Percentiles rank a stretch among this genome's conserved stretches.
Evolutionary conservation across 495 filamentous ascomycete genomes (phyloP).

Genomic region (Annulohypoxylon nitens): DNA sequence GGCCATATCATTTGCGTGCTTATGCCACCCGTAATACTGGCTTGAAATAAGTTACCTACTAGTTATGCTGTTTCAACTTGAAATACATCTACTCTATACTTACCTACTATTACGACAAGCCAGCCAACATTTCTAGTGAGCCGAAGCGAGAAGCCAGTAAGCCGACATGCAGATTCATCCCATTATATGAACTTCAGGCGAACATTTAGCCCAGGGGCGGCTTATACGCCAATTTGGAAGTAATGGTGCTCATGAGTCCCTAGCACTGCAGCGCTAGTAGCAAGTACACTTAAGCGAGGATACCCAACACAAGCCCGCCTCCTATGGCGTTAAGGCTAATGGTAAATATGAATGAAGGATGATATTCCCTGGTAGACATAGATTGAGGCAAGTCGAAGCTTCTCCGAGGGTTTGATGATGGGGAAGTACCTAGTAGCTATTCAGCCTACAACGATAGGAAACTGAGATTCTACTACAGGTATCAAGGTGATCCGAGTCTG

Average conservation of each 20-base stretch:
- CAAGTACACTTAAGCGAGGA: not conserved
- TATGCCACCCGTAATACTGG: not conserved
- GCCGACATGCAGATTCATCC: not conserved
- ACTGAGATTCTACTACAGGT: no score
- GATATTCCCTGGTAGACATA: no score
- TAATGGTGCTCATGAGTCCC: not conserved
- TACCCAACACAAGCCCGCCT: no score
- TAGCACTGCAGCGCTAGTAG: not conserved
- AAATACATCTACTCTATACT: not conserved
- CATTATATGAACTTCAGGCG: not conserved
- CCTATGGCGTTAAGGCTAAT: no score
- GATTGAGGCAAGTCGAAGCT: no score
- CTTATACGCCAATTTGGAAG: not conserved
- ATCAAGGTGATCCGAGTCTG: no score
- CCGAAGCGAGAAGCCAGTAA: not conserved
- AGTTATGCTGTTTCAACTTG: not conserved
- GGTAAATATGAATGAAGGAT: no score
- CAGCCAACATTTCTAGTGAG: not conserved
- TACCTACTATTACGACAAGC: not conserved
- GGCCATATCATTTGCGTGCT: no score
- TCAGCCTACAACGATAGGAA: no score
- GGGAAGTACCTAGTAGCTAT: no score
- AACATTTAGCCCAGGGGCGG: slow-evolving; percentile 7
- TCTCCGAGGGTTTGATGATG: no score
- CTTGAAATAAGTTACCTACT: not conserved